Base-by-base conservation (phyloP, 75 land plant species). In the Selaginella moellendorffii region DNA sequence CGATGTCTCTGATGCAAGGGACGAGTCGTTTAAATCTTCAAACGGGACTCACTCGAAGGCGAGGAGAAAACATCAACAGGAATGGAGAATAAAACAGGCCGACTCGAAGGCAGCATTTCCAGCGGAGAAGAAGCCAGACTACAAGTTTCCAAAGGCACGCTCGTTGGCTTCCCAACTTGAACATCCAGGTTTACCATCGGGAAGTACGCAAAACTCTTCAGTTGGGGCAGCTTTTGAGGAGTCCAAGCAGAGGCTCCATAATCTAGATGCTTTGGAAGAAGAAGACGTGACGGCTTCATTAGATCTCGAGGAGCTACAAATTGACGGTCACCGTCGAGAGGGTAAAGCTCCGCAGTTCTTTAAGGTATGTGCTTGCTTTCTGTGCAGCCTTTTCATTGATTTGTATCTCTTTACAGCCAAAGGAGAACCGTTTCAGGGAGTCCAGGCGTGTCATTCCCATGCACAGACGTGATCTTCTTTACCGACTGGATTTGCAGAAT, bases 401-500 rank as follows among this genome's bases (percentile, higher is more conserved):
- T 14, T 62, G 0, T 64, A 28, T 26, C 26, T 19, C 62, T 72
- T 76, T 72, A 81, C 31, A 60, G 53, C 27, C 65, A 77, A 60
- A 70, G 68, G 28, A 77, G 74, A 63, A n/a, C 26, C 71, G 65
- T 25, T 12, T 66, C 12, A 31, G 72, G 29, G 72, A 71, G 22
- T 71, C 59, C 9, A 19, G 24, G 19, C 78, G 85, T 61, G 78
- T 80, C 31, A 66, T 58, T 62, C 80, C 77, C 62, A 74, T 31
- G 18, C 59, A 66, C 31, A 82, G 53, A 58, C 65, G 81, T 42
- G 68, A 52, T 20, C 63, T 77, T 30, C 36, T 31, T 51, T 78
- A 82, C 36, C 87, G 90, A 5, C 61, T 26, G 31, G 99, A 95
- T 74, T 74, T 85, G 28, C 73, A 72, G 28, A 67, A 53, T 28